Evolutionary conservation across 805 yeast species (phyloP).

Genomic region (Maudiozyma serrabonitensis): DNA sequence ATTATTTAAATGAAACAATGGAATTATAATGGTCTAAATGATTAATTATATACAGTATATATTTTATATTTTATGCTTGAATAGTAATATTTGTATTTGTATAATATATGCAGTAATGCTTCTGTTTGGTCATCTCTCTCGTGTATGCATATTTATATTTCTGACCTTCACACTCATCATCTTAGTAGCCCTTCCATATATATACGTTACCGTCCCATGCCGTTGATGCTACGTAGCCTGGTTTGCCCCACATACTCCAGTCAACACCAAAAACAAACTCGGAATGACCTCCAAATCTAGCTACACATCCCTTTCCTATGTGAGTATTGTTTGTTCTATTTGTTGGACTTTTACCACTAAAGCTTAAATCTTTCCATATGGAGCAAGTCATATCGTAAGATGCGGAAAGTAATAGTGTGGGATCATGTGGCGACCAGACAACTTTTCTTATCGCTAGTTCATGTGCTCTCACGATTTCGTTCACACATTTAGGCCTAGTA

Average conservation of each 20-base stretch:
- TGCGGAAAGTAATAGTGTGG: slow-evolving; percentile 59
- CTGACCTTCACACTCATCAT: too few species aligned
- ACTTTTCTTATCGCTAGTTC: slow-evolving; percentile 79
- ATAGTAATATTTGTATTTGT: too few species aligned
- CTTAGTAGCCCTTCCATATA: slow-evolving; percentile 58
- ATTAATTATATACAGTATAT: too few species aligned
- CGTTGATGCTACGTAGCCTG: slow-evolving; percentile 89
- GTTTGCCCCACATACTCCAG: slow-evolving; percentile 94
- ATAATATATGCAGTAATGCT: too few species aligned
- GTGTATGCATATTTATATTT: neutral
- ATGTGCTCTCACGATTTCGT: slow-evolving; percentile 69
- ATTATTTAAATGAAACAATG: too few species aligned
- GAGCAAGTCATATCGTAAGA: slow-evolving; percentile 91
- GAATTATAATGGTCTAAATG: too few species aligned
- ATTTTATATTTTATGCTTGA: too few species aligned
- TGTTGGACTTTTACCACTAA: slow-evolving; percentile 41
- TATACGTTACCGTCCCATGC: slow-evolving; percentile 97
- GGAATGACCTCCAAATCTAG: slow-evolving; percentile 57
- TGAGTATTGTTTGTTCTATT: slow-evolving; percentile 37
- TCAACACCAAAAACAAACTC: slow-evolving; percentile 93
- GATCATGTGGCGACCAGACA: slow-evolving; percentile 81
- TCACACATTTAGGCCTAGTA: slow-evolving; percentile 38
- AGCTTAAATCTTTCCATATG: slow-evolving; percentile 72
- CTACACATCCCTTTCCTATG: slow-evolving; percentile 41
- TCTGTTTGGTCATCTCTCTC: too few species aligned